These are phyloP conservation scores for Dendrocalamus latiflorus DNA, from an alignment of 202 grass and related monocot genomes.

Conservation along the genomic window DNA sequence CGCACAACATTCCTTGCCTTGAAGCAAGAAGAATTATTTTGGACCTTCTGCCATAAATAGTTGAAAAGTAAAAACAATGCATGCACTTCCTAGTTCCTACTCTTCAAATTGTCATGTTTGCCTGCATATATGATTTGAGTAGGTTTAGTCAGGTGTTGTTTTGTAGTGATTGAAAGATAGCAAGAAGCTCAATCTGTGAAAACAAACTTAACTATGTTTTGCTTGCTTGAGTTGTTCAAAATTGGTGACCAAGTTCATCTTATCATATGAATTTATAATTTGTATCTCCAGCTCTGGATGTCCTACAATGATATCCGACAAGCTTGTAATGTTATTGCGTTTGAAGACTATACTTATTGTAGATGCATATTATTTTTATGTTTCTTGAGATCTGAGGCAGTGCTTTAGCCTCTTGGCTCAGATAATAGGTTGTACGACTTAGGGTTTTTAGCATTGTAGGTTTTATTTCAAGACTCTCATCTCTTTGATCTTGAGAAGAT, in stretches of 20 bases:
- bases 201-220: not conserved
- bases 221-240: not conserved
- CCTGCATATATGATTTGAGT: not conserved
- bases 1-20: not conserved
- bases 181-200: constrained; percentile 7
- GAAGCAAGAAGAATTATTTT: not conserved
- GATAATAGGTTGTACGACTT: no score
- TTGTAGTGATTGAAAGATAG: not conserved
- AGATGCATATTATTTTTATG: constrained; percentile 13
- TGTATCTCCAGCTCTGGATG: not conserved
- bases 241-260: not conserved
- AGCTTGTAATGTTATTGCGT: not conserved
- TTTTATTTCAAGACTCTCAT: no score
- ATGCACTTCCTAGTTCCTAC: not conserved
- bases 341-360: constrained; percentile 6
- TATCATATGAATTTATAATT: not conserved
- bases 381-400: no score
- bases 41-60: no score
- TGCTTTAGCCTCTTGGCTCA: no score
- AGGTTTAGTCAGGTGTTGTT: not conserved
- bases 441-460: no score
- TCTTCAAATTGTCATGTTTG: not conserved
- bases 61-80: no score
- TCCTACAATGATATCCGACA: not conserved
- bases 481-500: no score